These are phyloP conservation scores for Acer saccharum DNA, from an alignment of 345 rosid genomes.

Conservation along the genomic window DNA sequence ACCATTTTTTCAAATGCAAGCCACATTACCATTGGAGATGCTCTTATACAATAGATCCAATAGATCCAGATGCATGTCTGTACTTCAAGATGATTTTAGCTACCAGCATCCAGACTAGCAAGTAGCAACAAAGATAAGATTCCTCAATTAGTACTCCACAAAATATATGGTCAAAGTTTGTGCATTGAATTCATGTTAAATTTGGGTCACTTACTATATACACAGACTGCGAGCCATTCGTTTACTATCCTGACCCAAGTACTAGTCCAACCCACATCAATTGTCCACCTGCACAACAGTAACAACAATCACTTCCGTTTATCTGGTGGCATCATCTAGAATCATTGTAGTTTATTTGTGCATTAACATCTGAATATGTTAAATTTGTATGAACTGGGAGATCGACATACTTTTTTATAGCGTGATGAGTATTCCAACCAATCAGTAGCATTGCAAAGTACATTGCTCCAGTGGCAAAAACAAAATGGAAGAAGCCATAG, in stretches of 20 bases:
- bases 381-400: neutral
- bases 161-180: neutral
- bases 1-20: too few relatives aligned
- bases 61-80: conserved; percentile 41
- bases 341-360: neutral
- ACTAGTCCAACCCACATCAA: conserved; percentile 99
- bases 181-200: neutral
- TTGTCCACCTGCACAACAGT: conserved; percentile 74
- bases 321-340: neutral
- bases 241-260: conserved; percentile 92
- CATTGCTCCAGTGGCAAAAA: conserved; percentile 97
- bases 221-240: conserved; percentile 94
- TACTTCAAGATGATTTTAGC: conserved; percentile 66
- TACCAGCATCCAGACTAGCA: conserved; percentile 91
- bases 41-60: too few relatives aligned
- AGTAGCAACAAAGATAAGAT: conserved; percentile 45
- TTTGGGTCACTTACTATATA: conserved; percentile 64
- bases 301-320: neutral
- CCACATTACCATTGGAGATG: too few relatives aligned
- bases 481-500: conserved; percentile 97
- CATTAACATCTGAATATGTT: neutral
- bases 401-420: conserved; percentile 64
- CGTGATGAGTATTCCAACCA: conserved; percentile 91
- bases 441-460: conserved; percentile 91
- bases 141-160: neutral